A percentile compares a stretch with the other conserved stretches of the same genome.
phyloP scores from a whole-genome alignment of 73 alveolate genomes.

The Paramecium primaurelia region DNA sequence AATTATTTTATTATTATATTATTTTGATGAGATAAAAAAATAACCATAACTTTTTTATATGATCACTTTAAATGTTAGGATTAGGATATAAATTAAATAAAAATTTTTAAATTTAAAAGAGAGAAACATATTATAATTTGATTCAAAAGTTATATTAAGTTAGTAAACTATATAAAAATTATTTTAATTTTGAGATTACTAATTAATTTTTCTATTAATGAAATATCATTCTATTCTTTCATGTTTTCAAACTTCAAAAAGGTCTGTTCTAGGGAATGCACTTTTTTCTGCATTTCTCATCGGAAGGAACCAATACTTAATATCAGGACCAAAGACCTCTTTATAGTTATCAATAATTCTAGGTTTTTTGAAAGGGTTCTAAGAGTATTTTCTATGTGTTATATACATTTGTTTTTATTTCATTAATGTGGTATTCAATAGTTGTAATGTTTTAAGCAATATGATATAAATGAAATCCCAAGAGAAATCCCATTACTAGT shows the following conservation, averaged over 20 bases:
- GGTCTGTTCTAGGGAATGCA: slow-evolving; percentile 33
- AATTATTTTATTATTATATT: not conserved
- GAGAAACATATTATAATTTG: no score
- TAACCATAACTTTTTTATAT: not conserved
- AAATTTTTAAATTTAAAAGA: no score
- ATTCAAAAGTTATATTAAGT: no score
- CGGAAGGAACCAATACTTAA: slow-evolving; percentile 7
- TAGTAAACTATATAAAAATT: not conserved
- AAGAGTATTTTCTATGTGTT: not conserved
- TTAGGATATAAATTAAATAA: no score
- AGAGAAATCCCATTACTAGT: not conserved
- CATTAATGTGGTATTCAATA: slow-evolving; percentile 24
- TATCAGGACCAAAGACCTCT: not conserved
- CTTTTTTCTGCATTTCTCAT: not conserved
- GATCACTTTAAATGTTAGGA: not conserved
- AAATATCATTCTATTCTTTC: not conserved
- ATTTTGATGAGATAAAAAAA: not conserved
- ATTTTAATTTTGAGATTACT: not conserved
- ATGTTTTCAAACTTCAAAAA: slow-evolving; percentile 24
- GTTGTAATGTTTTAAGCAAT: not conserved
- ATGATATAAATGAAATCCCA: slow-evolving; percentile 26
- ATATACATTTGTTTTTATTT: not conserved
- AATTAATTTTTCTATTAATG: not conserved
- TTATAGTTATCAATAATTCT: not conserved
- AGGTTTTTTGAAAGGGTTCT: slow-evolving; percentile 44